These are phyloP conservation scores for Mycothermus thermophilus DNA, from an alignment of 495 filamentous ascomycete species.

Conservation along the genomic window DNA sequence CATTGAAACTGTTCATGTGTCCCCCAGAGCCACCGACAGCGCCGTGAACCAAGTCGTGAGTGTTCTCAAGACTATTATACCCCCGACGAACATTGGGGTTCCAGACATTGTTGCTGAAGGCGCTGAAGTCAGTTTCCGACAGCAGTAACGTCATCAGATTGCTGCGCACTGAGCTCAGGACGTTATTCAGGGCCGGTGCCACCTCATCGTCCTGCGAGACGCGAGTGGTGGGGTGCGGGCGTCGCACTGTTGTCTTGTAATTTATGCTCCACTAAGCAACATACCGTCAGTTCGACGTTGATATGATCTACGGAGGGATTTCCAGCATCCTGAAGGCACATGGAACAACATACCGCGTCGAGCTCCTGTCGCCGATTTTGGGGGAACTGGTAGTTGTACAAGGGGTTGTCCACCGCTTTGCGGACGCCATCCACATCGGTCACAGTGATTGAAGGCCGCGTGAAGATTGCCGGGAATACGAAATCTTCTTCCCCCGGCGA, in stretches of 20 bases:
- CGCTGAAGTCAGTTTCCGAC: constrained; percentile 41
- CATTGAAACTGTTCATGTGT: constrained; percentile 49
- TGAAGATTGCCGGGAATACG: constrained; percentile 21
- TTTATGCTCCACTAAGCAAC: constrained; percentile 12
- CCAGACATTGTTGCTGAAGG: constrained; percentile 45
- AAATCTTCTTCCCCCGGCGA: constrained; percentile 9
- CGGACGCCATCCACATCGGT: constrained; percentile 24
- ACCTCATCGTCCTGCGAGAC: constrained; percentile 30
- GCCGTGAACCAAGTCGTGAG: constrained; percentile 53
- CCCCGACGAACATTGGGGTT: constrained; percentile 21
- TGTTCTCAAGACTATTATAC: constrained; percentile 44
- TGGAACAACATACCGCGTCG: too few species aligned
- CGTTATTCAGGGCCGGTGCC: constrained; percentile 31
- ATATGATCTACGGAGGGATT: too few species aligned
- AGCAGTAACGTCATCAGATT: constrained; percentile 42
- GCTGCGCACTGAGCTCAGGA: constrained; percentile 24
- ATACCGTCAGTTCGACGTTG: too few species aligned
- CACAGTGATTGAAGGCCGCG: constrained; percentile 23
- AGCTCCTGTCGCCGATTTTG: too few species aligned
- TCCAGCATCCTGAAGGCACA: too few species aligned
- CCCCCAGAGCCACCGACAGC: constrained; percentile 40
- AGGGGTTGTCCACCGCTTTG: too few species aligned
- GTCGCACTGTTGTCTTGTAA: constrained; percentile 13
- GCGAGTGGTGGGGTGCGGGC: constrained; percentile 9
- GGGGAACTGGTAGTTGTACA: too few species aligned